Evolutionary conservation across 345 rosid species (phyloP).

Genomic region (Anacardium occidentale): DNA sequence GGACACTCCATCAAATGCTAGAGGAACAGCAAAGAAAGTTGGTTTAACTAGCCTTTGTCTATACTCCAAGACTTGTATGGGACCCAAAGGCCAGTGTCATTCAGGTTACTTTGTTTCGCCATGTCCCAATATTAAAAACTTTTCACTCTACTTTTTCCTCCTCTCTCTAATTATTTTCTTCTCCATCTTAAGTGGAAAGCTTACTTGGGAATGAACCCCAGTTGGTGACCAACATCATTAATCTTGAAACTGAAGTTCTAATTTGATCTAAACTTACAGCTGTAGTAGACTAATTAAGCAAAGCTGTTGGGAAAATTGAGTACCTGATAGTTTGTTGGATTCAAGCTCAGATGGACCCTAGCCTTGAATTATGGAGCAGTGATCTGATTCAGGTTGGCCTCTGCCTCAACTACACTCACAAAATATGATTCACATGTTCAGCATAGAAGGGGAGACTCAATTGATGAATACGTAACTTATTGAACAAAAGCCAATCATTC

Average conservation of each 20-base stretch:
- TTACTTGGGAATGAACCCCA: background rate
- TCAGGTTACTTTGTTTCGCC: background rate
- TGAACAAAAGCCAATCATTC: background rate
- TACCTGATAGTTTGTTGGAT: background rate
- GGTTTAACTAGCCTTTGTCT: constrained; percentile 3
- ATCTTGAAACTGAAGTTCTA: background rate
- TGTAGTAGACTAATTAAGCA: background rate
- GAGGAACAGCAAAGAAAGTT: background rate
- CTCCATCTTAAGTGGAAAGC: too few species aligned
- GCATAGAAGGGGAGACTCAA: background rate
- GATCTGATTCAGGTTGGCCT: background rate
- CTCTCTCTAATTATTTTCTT: background rate
- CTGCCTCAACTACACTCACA: background rate
- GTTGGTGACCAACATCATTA: background rate
- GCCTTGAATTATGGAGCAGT: background rate
- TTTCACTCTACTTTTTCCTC: background rate
- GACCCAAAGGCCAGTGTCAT: constrained; percentile 10
- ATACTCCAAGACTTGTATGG: background rate
- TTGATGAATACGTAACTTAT: background rate
- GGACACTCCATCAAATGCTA: background rate
- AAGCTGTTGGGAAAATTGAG: background rate
- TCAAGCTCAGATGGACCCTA: background rate
- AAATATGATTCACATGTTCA: background rate
- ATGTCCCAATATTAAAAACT: background rate
- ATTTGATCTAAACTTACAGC: background rate